Base-by-base conservation (phyloP, 441 rosid genomes). In the Macaranga tanarius region DNA sequence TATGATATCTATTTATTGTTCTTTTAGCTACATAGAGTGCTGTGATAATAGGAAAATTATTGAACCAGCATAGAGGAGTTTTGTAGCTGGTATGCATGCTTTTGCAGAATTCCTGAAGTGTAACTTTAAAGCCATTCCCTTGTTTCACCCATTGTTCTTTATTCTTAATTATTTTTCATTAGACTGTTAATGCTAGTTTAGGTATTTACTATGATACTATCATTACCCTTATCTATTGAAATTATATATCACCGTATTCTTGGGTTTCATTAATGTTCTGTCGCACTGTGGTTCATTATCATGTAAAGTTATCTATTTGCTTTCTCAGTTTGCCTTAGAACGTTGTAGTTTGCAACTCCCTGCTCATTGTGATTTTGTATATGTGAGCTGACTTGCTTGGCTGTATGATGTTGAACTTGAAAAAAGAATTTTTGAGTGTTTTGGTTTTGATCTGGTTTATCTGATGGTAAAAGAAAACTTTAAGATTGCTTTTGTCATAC, bases 11-110 rank as follows among this genome's bases (percentile, higher is more conserved):
- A 62, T 62, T 73, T 52, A 34, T 51, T 60, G 17, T 61, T 67
- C 38, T 31, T 31, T 31, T 31, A 31, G 38, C 38, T 31, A 31
- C 52, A 74, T 52, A 62, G 22, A 28, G 5, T 63, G 47, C 69
- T 62, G 67, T 40, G 51, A n/a, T 22, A 20, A 48, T 45, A 66
- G 67, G 54, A 38, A 34, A 52, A 38, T 68, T 62, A 64, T 62
- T 69, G 74, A 72, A 65, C 56, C 59, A 38, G 67, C 23, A 42
- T 62, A 57, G n/a, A 54, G 78, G 67, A 62, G 57, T 67, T 71
- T 69, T 13, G 19, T 44, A 64, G 68, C 58, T 68, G 26, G 62
- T 74, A 23, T 68, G 69, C 65, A 65, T 76, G 69, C 71, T 66
- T 74, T 66, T 68, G 10, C 59, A 31, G 69, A 45, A 68, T 69